Evolutionary conservation across 2,329 filamentous ascomycete genomes (phyloP), one percentile per base, ranked within the genome.

Genomic region (Myriosclerotinia scirpicola): DNA sequence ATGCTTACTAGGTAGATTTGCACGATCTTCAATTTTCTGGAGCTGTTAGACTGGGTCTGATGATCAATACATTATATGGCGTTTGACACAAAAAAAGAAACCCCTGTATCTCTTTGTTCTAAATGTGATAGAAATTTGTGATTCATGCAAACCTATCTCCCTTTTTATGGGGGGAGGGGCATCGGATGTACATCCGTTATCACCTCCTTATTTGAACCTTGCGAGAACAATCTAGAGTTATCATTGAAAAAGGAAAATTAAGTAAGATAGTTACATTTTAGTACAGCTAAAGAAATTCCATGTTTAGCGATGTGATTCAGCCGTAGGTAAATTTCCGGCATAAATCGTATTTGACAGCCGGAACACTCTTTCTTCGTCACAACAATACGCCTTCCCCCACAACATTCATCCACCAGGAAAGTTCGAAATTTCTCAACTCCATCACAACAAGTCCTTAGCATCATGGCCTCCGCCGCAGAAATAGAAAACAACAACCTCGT

Each of bases 1-100:
- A 75, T 59, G 0, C 73, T 70, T 59, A 26, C 26, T 26, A 26
- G 26, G 26, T 3, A 80, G 77, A 42, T 79, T 78, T 6, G 72
- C 71, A 54, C 11, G 14, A 60, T 22, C 20, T 38, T 8, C 4
- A 26, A 48, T 8, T 3, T 26, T 36, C 14, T 22, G 4, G 5
- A 7, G 12, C 53, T 9, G 22, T 8, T 12, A 14, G 20, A 17
- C 34, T 14, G 9, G 17, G 4, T 20, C 12, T 60, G n/a, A 26
- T 60, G 17, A 20, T 17, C 30, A 50, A 60, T 38, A 38, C 5
- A 60, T 17, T 36, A 11, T 2, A 1, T 22, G 7, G 30, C 4
- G 15, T 26, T 48, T 26, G 20, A 14, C 8, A 30, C 30, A 22
- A 36, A 17, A 9, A 9, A 50, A 26, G 1, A 26, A 22, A 15